Base-by-base conservation (phyloP, 768 basidiomycete genomes). In the Hemileccinum impolitum region DNA sequence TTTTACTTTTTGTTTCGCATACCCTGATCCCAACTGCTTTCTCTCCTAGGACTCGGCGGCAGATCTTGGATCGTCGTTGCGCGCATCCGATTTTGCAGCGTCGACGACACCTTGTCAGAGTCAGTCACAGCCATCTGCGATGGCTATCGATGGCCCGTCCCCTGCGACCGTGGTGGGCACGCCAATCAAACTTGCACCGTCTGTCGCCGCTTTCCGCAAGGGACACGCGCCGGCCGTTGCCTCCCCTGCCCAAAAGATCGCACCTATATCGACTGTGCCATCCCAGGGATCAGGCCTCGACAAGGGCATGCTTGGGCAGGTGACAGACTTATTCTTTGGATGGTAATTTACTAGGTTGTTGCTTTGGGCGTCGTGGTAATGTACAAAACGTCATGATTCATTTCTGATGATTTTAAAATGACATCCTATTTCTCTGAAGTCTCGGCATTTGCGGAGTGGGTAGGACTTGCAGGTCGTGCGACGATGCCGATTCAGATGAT, bases 321-420 rank as follows among this genome's bases (percentile, higher is more conserved):
- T 90, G 45, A 83, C 84, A 12, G 88, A 91, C 71, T 63, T 89
- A 54, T 83, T 91, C 41, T 90, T 89, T 62, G 87, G 87, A 14
- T 90, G 87, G 87, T 90, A 80, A 70, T 39, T 28, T 15, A 18
- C 28, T 45, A 21, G 36, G 13, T n/a, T 32, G n/a, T n/a, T 38
- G 35, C 40, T n/a, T 28, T 39, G 9, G 30, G 14, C 37, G 39
- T 43, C 17, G 6, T 34, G 9, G 41, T 34, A 17, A 31, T 39
- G n/a, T 30, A 39, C 1, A 40, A 9, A n/a, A 32, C 41, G 17
- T 44, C 12, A 31, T 31, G 26, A 31, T 19, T 3, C 19, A 12
- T 21, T 4, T 21, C 11, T 11, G 13, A 23, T 18, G 25, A 3
- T 35, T 15, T 26, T n/a, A 3, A 23, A 17, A 17, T 2, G 28